Evolutionary conservation across 2,329 filamentous ascomycete genomes (phyloP).

Genomic region (Tolypocladium capitatum): DNA sequence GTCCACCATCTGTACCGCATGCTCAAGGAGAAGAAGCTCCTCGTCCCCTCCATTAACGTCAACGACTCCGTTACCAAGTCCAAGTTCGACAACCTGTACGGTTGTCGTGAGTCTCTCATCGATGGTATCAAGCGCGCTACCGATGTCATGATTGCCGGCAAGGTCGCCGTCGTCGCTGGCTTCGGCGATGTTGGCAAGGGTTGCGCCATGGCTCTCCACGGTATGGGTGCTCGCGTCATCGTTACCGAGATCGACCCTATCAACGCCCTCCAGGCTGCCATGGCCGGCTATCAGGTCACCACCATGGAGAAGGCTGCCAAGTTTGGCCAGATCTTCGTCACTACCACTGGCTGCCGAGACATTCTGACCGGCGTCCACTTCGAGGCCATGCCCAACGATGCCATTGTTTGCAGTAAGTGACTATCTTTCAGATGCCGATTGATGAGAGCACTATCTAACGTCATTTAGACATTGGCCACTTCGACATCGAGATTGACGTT

Average conservation of each 20-base stretch:
- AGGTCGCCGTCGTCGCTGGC: slow-evolving; percentile 93
- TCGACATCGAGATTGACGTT: slow-evolving; percentile 99
- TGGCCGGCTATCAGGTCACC: slow-evolving; percentile 91
- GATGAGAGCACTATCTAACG: slow-evolving; percentile 2
- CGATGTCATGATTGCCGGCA: slow-evolving; percentile 99
- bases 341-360: slow-evolving; percentile 97
- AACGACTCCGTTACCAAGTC: slow-evolving; percentile 99
- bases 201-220: slow-evolving; percentile 87
- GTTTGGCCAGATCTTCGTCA: slow-evolving; percentile 94
- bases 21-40: slow-evolving; percentile 80
- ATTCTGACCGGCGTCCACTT: slow-evolving; percentile 90
- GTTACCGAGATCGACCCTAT: slow-evolving; percentile 98
- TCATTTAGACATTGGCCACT: slow-evolving; percentile 78
- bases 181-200: slow-evolving; percentile 99
- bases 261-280: slow-evolving; percentile 97
- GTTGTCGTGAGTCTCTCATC: slow-evolving; percentile 95
- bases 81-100: slow-evolving; percentile 99
- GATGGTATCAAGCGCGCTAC: slow-evolving; percentile 99
- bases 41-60: slow-evolving; percentile 96
- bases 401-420: slow-evolving; percentile 84
- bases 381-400: slow-evolving; percentile 89
- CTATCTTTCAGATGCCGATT: neutral
- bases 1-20: slow-evolving; percentile 99
- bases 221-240: slow-evolving; percentile 93
- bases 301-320: slow-evolving; percentile 95